Evolutionary conservation across 2,329 filamentous ascomycete species (phyloP), one percentile per base, ranked within the genome.

Genomic region (Thyridium curvatum): DNA sequence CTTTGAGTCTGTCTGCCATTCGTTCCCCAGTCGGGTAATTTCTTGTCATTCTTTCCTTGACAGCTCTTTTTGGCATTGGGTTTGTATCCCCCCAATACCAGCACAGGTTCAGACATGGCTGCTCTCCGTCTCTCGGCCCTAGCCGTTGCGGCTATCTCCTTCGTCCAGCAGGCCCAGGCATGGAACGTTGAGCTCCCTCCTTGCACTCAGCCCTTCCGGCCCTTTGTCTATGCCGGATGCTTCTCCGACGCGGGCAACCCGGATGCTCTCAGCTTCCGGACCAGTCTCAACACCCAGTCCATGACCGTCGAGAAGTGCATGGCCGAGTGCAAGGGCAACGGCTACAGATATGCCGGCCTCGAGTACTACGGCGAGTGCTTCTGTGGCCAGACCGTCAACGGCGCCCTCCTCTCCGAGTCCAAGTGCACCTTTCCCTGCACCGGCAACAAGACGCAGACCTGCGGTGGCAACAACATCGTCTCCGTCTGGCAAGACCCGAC

Each of bases 371-470:
- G 69, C 41, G 58, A 66, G 32, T 76, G 75, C 32, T 77, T 74
- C 54, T 71, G 71, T 45, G 65, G 70, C 26, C 59, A 72, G 44
- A 69, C 68, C 18, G 64, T 74, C 44, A 58, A 73, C 45, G 68
- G 69, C n/a, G 70, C 74, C 49, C 65, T 65, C 46, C 54, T 82
- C 13, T 52, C 62, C 3, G 66, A 69, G 15, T 61, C 70, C 13
- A 65, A 77, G 30, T 84, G 82, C 49, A 77, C 66, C 53, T 75
- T 78, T 40, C 60, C 71, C 9, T 71, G 78, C 53, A 69, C 56
- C 18, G 66, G 65, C 30, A 64, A 72, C 61, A 56, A 53, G 31
- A 48, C 51, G n/a, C 41, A 70, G 52, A 59, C 44, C 18, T 77
- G 72, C 44, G 73, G 72, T 39, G 68, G 70, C 15, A 59, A 66